phyloP scores from a whole-genome alignment of 257 asterid species.

The Handroanthus guayacan region DNA sequence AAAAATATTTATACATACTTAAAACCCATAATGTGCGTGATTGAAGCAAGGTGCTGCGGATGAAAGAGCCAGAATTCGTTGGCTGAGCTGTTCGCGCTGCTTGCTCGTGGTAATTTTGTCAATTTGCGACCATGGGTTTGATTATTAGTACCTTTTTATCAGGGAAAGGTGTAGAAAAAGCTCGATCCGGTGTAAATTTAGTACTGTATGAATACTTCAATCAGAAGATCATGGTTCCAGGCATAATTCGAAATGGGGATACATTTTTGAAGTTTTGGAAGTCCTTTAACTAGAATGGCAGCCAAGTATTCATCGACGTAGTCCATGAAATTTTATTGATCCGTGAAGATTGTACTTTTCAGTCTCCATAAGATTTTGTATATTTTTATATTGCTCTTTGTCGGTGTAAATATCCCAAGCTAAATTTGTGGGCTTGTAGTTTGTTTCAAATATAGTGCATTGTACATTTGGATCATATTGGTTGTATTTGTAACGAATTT shows the following conservation, averaged over 20 bases:
- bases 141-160: not conserved
- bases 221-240: not conserved
- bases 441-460: not conserved
- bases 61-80: conserved; percentile 21
- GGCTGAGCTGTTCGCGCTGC: conserved; percentile 40
- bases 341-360: not conserved
- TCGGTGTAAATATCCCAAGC: not conserved
- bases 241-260: too few relatives aligned
- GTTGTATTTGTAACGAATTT: too few relatives aligned
- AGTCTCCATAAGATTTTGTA: not conserved
- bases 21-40: conserved; percentile 31
- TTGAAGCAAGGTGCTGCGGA: conserved; percentile 34
- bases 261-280: too few relatives aligned
- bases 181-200: not conserved
- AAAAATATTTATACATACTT: not conserved
- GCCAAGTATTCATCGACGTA: not conserved
- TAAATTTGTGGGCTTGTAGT: not conserved
- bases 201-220: not conserved
- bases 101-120: conserved; percentile 23
- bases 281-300: not conserved
- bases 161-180: not conserved
- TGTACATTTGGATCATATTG: too few relatives aligned
- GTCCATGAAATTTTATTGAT: not conserved
- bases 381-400: not conserved
- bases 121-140: not conserved